Evolutionary conservation across 805 yeast species (phyloP).

Genomic region (Osmozyma mogii): DNA sequence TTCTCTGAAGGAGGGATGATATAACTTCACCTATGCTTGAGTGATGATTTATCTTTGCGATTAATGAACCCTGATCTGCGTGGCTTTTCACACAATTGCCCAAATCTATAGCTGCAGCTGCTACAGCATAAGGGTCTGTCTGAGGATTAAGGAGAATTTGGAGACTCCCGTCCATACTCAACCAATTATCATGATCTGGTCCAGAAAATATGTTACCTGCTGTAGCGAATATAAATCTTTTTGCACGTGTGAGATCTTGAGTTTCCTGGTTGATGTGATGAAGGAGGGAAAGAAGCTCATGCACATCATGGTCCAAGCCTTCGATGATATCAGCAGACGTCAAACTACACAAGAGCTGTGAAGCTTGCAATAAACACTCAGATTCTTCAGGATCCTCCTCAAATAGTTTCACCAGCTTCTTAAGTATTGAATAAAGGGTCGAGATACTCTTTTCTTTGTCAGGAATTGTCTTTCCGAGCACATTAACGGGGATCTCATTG

Average conservation of each 20-base stretch:
- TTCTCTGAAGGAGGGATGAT: slow-evolving; percentile 11
- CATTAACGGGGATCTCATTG: too few relatives aligned
- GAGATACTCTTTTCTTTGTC: too few relatives aligned
- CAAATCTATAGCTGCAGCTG: slow-evolving; percentile 24
- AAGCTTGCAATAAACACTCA: too few relatives aligned
- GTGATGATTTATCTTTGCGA: slow-evolving; percentile 3
- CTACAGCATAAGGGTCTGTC: slow-evolving; percentile 17
- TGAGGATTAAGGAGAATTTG: slow-evolving; percentile 1
- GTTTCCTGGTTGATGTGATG: neutral
- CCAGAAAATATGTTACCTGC: slow-evolving; percentile 29
- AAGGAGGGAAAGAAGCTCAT: slow-evolving; percentile 14
- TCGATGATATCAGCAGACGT: too few relatives aligned
- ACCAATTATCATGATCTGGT: slow-evolving; percentile 19
- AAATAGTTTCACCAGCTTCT: too few relatives aligned
- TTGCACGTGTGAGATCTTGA: slow-evolving; percentile 2
- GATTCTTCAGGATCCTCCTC: too few relatives aligned
- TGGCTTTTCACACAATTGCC: slow-evolving; percentile 27
- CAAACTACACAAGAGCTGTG: too few relatives aligned
- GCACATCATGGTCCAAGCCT: slow-evolving; percentile 2
- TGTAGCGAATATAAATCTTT: slow-evolving; percentile 24
- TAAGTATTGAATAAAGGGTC: too few relatives aligned
- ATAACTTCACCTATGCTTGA: slow-evolving; percentile 11
- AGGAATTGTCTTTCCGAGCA: too few relatives aligned
- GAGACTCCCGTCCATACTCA: slow-evolving; percentile 9
- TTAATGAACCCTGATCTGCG: slow-evolving; percentile 10